Evolutionary conservation across 2,329 filamentous ascomycete species (phyloP).

Genomic region (Pseudogymnoascus sp.): DNA sequence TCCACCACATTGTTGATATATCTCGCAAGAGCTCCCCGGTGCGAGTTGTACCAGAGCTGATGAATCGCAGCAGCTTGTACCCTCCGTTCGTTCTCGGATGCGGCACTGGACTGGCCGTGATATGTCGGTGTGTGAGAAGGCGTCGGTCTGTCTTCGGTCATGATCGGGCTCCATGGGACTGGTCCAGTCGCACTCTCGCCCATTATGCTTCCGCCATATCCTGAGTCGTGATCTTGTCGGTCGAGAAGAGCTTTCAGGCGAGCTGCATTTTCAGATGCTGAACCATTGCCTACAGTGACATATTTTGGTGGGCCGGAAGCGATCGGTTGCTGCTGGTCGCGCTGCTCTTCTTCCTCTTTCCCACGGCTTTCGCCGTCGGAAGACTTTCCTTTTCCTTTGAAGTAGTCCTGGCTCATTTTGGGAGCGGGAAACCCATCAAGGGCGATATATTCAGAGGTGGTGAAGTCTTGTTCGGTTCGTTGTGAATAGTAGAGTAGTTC

Average conservation of each 20-base stretch:
- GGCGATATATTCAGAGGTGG: slow-evolving; percentile 14
- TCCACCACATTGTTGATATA: slow-evolving; percentile 84
- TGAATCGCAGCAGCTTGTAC: slow-evolving; percentile 75
- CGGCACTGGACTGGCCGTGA: slow-evolving; percentile 20
- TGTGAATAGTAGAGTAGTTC: slow-evolving; percentile 9
- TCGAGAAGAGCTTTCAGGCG: slow-evolving; percentile 74
- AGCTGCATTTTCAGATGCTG: slow-evolving; percentile 71
- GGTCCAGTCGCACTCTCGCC: slow-evolving; percentile 46
- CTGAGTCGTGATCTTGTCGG: slow-evolving; percentile 65
- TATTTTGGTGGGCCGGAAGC: slow-evolving; percentile 48
- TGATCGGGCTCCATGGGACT: slow-evolving; percentile 36
- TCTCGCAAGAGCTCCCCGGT: slow-evolving; percentile 75
- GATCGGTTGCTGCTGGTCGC: not conserved
- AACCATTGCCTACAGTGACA: slow-evolving; percentile 81
- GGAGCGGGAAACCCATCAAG: slow-evolving; percentile 11
- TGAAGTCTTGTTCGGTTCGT: slow-evolving; percentile 29
- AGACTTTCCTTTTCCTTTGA: slow-evolving; percentile 40
- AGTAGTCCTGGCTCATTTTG: slow-evolving; percentile 54
- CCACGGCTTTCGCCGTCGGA: slow-evolving; percentile 8
- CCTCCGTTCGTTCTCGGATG: slow-evolving; percentile 54
- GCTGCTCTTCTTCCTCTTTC: not conserved
- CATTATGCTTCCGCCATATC: slow-evolving; percentile 74
- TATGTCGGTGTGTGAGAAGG: slow-evolving; percentile 31
- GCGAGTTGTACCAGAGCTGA: slow-evolving; percentile 91
- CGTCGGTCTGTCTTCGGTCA: slow-evolving; percentile 39